Evolutionary conservation across 768 basidiomycete genomes (phyloP).

Genomic region (Pleurotus djamor): DNA sequence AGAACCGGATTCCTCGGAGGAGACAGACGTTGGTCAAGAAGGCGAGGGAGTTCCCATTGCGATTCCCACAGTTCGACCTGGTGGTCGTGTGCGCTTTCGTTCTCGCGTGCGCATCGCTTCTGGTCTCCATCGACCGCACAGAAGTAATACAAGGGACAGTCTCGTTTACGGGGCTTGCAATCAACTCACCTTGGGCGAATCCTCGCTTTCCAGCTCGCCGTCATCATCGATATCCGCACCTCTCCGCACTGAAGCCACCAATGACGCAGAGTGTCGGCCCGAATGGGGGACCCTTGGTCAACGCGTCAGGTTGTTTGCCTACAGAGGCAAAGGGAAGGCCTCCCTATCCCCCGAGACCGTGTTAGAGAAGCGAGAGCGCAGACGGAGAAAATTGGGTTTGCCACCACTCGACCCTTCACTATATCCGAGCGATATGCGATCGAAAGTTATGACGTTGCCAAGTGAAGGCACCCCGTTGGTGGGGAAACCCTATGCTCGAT

Average conservation of each 20-base stretch:
- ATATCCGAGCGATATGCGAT: background rate
- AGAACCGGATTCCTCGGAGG: constrained; percentile 2
- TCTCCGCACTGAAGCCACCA: constrained; percentile 54
- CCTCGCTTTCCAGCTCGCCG: constrained; percentile 57
- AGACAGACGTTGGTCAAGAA: background rate
- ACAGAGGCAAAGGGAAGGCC: constrained; percentile 13
- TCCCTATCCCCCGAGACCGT: constrained; percentile 10
- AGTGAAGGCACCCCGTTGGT: constrained; percentile 38
- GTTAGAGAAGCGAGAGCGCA: constrained; percentile 15
- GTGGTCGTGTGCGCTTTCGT: constrained; percentile 56
- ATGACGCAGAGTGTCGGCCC: constrained; percentile 36
- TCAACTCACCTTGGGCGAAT: constrained; percentile 27
- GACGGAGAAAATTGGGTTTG: constrained; percentile 5
- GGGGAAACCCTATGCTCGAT: constrained; percentile 14
- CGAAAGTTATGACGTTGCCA: constrained; percentile 7
- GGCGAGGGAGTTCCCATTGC: background rate
- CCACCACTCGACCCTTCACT: constrained; percentile 7
- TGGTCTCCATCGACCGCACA: constrained; percentile 52
- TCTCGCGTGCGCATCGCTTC: constrained; percentile 79
- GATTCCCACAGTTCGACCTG: constrained; percentile 4
- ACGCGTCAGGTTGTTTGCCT: constrained; percentile 43
- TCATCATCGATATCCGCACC: constrained; percentile 86
- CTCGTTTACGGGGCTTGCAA: constrained; percentile 17
- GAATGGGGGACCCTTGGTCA: constrained; percentile 63
- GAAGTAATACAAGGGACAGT: constrained; percentile 14